Conservation (phyloP, 192 early-diverging fungal species). For the Coemansia erecta region DNA sequence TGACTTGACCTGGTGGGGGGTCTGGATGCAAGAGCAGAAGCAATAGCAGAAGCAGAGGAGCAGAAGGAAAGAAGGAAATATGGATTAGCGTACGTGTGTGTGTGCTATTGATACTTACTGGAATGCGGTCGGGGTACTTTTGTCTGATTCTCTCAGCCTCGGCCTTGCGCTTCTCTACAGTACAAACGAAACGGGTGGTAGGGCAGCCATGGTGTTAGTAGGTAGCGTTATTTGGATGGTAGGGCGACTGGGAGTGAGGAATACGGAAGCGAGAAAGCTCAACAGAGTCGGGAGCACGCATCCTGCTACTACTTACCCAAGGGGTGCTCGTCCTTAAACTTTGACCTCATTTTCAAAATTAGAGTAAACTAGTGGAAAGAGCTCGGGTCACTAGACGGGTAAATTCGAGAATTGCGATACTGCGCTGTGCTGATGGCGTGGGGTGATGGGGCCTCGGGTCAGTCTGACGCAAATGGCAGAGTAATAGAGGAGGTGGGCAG, state of each 20-base stretch:
- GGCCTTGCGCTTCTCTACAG: slow-evolving; percentile 88
- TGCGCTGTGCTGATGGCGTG: not conserved
- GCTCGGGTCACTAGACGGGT: not conserved
- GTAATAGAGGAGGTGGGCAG: not conserved
- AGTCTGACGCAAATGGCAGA: not conserved
- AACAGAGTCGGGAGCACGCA: not conserved
- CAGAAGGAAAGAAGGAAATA: slow-evolving; percentile 9
- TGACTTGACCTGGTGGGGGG: too few species aligned
- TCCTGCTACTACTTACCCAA: slow-evolving; percentile 65
- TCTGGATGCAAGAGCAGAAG: too few species aligned
- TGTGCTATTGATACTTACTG: slow-evolving; percentile 46
- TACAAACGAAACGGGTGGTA: not conserved
- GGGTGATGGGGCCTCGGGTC: not conserved
- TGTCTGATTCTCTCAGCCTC: slow-evolving; percentile 95
- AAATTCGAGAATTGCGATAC: not conserved
- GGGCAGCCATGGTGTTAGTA: not conserved
- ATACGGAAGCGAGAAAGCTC: not conserved
- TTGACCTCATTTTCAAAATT: slow-evolving; percentile 66
- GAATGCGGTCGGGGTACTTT: slow-evolving; percentile 94
- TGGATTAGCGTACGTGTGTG: not conserved
- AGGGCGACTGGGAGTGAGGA: not conserved
- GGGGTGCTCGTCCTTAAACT: slow-evolving; percentile 96
- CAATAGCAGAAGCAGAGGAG: too few species aligned
- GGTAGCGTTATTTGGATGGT: not conserved
- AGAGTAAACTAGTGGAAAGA: not conserved